Evolutionary conservation across 352 stramenopile genomes (phyloP).

Genomic region (Achlya hypogyna): DNA sequence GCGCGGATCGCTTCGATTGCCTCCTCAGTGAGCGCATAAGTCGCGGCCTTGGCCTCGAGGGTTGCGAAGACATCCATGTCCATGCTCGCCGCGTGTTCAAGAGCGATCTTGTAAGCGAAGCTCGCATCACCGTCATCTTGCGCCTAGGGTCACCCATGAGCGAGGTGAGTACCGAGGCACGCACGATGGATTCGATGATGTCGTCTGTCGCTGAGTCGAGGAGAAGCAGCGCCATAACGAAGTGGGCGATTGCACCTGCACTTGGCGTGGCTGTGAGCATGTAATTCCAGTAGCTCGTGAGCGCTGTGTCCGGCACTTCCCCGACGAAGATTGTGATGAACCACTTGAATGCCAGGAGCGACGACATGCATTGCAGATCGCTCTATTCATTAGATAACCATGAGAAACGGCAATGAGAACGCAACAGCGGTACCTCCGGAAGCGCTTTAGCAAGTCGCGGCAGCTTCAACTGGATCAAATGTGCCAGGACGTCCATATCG

Average conservation of each 20-base stretch:
- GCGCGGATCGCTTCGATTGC: slow-evolving; percentile 50
- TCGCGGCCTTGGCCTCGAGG: slow-evolving; percentile 29
- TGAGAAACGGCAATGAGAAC: background rate
- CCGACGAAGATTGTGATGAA: slow-evolving; percentile 66
- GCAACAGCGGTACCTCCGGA: slow-evolving; percentile 27
- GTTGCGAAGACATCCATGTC: slow-evolving; percentile 24
- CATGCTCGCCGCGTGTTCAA: slow-evolving; percentile 32
- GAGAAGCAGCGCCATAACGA: slow-evolving; percentile 49
- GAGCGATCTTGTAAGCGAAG: slow-evolving; percentile 58
- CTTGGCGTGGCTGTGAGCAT: slow-evolving; percentile 38
- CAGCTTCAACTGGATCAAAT: slow-evolving; percentile 43
- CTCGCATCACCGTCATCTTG: slow-evolving; percentile 55
- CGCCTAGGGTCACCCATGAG: slow-evolving; percentile 23
- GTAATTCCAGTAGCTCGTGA: slow-evolving; percentile 47
- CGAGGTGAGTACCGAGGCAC: background rate
- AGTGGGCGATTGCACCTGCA: slow-evolving; percentile 45
- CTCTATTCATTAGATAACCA: slow-evolving; percentile 25
- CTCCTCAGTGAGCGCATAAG: slow-evolving; percentile 48
- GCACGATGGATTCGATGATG: slow-evolving; percentile 18
- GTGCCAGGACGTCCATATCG: slow-evolving; percentile 44
- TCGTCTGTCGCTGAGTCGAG: slow-evolving; percentile 30
- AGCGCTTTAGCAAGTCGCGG: slow-evolving; percentile 40
- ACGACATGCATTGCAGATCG: slow-evolving; percentile 48
- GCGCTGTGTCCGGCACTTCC: slow-evolving; percentile 35
- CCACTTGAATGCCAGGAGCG: slow-evolving; percentile 65